Evolutionary conservation across 192 early-diverging fungal genomes (phyloP), one percentile per base, ranked within the genome.

Genomic region (Chytriomyces sp.): DNA sequence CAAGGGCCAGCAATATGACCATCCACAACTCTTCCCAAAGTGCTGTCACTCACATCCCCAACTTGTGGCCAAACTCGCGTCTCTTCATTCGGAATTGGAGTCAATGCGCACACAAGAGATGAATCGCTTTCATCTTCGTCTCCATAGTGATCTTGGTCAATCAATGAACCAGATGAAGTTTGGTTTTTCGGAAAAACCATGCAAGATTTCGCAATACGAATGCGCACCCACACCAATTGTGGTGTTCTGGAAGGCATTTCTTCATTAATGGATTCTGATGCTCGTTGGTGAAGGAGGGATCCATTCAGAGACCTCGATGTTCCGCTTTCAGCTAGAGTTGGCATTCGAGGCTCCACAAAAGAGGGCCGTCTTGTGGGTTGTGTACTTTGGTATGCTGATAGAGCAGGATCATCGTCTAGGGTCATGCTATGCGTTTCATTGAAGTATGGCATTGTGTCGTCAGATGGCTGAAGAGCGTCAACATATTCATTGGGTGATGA

Each of bases 1-100:
- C 53, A 57, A 2, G 53, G 53, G 0, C 53, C 53, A 5, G 13
- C 20, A 13, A n/a, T 13, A 57, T 57, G 53, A 13, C 20, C 53
- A 13, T 57, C 53, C 16, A 13, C 53, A 13, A 57, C 53, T n/a
- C 20, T 20, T 57, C 53, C 53, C 16, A 57, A 13, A 13, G 53
- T 57, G 53, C 53, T 57, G 20, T 57, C 53, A 57, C 53, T 57
- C 20, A 57, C 53, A 20, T 57, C 53, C 53, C 53, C 53, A 20
- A 20, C 53, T 57, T 20, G 53, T 20, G 53, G 53, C 53, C 53
- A 57, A 20, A 13, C 13, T 13, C 53, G 2, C 53, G 16, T 20
- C 3, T 13, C 53, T 13, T n/a, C 20, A 57, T 20, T n/a, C 16
- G 53, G 53, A 20, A 57, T 57, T n/a, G 53, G 53, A 13, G 53